Percentiles rank a stretch among this genome's conserved stretches.
Conservation (phyloP, 2,329 filamentous ascomycete species). For the Talaromyces sp. region DNA sequence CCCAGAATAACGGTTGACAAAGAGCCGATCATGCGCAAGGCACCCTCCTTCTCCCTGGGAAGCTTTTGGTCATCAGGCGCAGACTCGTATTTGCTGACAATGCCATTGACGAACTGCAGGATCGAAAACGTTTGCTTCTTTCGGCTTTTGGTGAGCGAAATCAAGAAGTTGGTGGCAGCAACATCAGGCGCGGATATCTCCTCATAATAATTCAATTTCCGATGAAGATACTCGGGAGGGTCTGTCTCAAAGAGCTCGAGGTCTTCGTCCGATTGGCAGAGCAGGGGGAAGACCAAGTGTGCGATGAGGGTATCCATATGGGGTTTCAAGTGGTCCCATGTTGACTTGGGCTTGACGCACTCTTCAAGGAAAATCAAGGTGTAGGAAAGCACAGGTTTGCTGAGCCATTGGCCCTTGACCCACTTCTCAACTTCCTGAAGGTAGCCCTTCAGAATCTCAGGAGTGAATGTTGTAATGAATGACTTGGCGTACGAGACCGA, state of each 20-base stretch:
- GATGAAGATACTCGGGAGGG: conserved; percentile 92
- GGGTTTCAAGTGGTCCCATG: conserved; percentile 90
- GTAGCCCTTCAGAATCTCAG: conserved; percentile 93
- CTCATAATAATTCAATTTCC: conserved; percentile 96
- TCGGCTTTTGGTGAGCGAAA: conserved; percentile 87
- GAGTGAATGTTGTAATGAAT: conserved; percentile 86
- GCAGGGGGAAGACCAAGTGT: conserved; percentile 90
- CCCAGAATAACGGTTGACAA: conserved; percentile 88
- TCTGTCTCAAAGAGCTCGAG: conserved; percentile 91
- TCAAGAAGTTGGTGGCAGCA: conserved; percentile 91
- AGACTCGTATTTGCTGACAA: conserved; percentile 87
- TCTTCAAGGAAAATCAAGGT: conserved; percentile 94
- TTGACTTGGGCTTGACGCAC: conserved; percentile 93
- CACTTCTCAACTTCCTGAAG: conserved; percentile 93
- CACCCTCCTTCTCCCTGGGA: conserved; percentile 92
- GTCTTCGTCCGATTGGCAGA: conserved; percentile 89
- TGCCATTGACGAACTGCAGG: conserved; percentile 86
- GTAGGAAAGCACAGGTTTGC: conserved; percentile 87
- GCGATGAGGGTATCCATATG: conserved; percentile 90
- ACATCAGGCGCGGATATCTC: conserved; percentile 94
- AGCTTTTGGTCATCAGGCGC: conserved; percentile 85
- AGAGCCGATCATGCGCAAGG: conserved; percentile 93
- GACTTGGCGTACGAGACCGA: conserved; percentile 79
- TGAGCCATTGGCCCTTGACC: conserved; percentile 95
- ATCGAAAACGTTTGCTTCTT: conserved; percentile 96